Percentiles rank a stretch among this genome's conserved stretches.
These are phyloP conservation scores for Tilletia walkeri DNA, from an alignment of 1,284 basidiomycete genomes.

Conservation along the genomic window DNA sequence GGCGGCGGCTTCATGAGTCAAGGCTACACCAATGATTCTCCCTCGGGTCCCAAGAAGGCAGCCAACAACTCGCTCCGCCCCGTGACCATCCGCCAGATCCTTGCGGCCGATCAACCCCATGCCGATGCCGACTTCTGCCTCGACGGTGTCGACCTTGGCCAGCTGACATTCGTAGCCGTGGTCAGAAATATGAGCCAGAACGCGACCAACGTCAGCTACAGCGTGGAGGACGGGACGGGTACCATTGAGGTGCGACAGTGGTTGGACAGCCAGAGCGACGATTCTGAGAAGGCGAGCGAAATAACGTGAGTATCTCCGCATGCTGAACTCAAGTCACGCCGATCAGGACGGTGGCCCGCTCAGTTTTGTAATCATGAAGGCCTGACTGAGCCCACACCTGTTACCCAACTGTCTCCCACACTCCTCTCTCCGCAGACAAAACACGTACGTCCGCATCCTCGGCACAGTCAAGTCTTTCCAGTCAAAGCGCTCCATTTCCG, in stretches of 20 bases:
- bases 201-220: slow-evolving; percentile 78
- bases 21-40: not conserved
- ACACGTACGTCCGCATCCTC: slow-evolving; percentile 77
- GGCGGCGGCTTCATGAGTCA: slow-evolving; percentile 14
- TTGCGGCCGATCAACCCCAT: slow-evolving; percentile 75
- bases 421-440: slow-evolving; percentile 62
- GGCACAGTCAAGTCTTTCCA: slow-evolving; percentile 87
- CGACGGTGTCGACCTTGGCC: slow-evolving; percentile 75
- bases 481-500: slow-evolving; percentile 72
- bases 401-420: not conserved
- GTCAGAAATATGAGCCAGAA: slow-evolving; percentile 70
- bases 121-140: slow-evolving; percentile 83
- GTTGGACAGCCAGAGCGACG: slow-evolving; percentile 68
- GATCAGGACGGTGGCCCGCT: not conserved
- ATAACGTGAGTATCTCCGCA: slow-evolving; percentile 32
- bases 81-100: slow-evolving; percentile 78
- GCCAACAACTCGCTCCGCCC: slow-evolving; percentile 66
- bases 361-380: not conserved
- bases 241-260: slow-evolving; percentile 83
- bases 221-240: slow-evolving; percentile 85
- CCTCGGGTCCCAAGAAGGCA: slow-evolving; percentile 10
- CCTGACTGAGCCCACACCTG: no score
- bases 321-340: not conserved
- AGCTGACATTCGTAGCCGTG: slow-evolving; percentile 76
- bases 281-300: slow-evolving; percentile 56